Percentiles rank a stretch among this genome's conserved stretches.
These are phyloP conservation scores for Diaporthe sp. DNA, from an alignment of 2,329 filamentous ascomycete genomes.

Conservation along the genomic window DNA sequence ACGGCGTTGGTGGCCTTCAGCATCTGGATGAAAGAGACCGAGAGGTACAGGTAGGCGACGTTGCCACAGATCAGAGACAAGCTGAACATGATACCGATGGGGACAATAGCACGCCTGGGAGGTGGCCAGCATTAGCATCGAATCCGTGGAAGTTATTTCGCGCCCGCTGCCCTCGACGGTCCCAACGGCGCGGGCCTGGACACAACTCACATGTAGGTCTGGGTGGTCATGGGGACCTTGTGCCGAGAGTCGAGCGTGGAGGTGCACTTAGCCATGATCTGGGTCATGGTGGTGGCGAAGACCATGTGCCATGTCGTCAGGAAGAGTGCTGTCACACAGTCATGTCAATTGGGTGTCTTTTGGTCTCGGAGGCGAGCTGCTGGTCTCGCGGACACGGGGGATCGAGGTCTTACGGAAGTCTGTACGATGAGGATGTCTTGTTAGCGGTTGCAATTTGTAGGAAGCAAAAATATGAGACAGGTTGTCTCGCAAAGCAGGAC, in stretches of 20 bases:
- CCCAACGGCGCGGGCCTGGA: slow-evolving; percentile 9
- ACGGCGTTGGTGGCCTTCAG: slow-evolving; percentile 96
- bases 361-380: background rate
- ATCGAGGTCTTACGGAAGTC: slow-evolving; percentile 47
- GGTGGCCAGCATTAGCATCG: slow-evolving; percentile 5
- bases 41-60: slow-evolving; percentile 89
- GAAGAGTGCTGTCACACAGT: slow-evolving; percentile 69
- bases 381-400: background rate
- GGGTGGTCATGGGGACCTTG: slow-evolving; percentile 89
- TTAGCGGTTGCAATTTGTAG: slow-evolving; percentile 29
- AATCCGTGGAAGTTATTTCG: background rate
- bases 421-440: slow-evolving; percentile 18
- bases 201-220: slow-evolving; percentile 43
- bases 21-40: slow-evolving; percentile 96
- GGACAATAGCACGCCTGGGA: slow-evolving; percentile 83
- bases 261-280: slow-evolving; percentile 88
- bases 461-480: slow-evolving; percentile 17
- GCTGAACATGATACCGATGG: slow-evolving; percentile 92
- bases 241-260: slow-evolving; percentile 89
- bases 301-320: slow-evolving; percentile 93
- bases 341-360: slow-evolving; percentile 65
- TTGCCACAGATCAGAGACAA: slow-evolving; percentile 93
- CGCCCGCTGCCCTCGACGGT: slow-evolving; percentile 60
- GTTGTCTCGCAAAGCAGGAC: slow-evolving; percentile 13
- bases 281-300: slow-evolving; percentile 91